Evolutionary conservation across 2,329 filamentous ascomycete genomes (phyloP), one percentile per base, ranked within the genome.

Genomic region (Pestalotiopsis fici): DNA sequence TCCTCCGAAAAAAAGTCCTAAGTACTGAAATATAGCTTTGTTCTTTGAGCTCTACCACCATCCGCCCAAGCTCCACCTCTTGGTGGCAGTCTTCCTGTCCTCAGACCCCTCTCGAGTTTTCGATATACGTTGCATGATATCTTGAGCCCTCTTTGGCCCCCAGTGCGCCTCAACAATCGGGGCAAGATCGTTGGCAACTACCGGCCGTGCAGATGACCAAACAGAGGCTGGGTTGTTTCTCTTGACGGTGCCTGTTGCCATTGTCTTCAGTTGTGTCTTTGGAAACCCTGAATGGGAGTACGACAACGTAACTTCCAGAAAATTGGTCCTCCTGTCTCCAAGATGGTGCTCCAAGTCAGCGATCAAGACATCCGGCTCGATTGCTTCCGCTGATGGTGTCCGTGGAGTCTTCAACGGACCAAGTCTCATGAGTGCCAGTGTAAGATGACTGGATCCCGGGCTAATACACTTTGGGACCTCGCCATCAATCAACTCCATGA

Each of bases 211-310:
- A 2, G 85, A 83, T 4, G 84, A 87, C 87, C 86, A 89, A 25
- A 79, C 76, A 0, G 87, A 89, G 7, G 78, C 69, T 0, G 79
- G 73, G 70, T 85, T 83, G 66, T 85, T 81, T 47, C 83, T 78
- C 65, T 82, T 84, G 59, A 90, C 81, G 13, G 80, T 78, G 9
- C 86, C 87, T 2, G 79, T 84, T 4, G 80, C 85, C 15, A 80
- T 82, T 4, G 88, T 90, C 70, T 87, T 82, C 25, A 90, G 74
- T 15, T 74, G 81, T 37, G 86, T 90, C 31, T 81, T 78, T 0
- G 83, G 81, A 72, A 90, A 89, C 0, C 82, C 85, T 0, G 88
- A 87, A 71, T 90, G 87, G 2, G 80, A 80, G 71, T 90, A 91
- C 6, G 78, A 83, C 7, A 90, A 71, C 23, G 79, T 79, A 18